Evolutionary conservation across 495 filamentous ascomycete species (phyloP), one percentile per base, ranked within the genome.

Genomic region (Aspergillus panamensis): DNA sequence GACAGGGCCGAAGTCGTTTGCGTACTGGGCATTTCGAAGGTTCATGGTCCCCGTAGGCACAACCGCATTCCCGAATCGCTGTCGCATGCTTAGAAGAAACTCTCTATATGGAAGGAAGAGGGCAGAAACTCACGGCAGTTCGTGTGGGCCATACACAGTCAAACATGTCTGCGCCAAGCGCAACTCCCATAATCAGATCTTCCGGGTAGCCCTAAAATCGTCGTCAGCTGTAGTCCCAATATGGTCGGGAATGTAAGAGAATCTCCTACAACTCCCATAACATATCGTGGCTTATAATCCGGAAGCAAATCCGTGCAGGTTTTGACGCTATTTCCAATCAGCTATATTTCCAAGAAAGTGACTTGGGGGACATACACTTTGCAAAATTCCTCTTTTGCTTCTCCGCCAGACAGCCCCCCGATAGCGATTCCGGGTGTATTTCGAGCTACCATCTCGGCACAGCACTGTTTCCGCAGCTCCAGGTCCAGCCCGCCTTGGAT

Each of bases 71-170:
- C 94, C 94, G 64, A 97, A 98, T 30, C 94, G 85, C 73, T 85
- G 52, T 55, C 25, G 35, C 56, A 31, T 31, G 48, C 58, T 56
- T 43, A 53, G 42, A 6, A 43, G 4, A 17, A 31, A 37, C 3
- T 16, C 44, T 2, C 7, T 43, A 12, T 55, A 14, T 21, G 45
- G 4, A 10, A 17, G 12, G 19, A 31, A 31, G 35, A 19, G 51
- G 47, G 1, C 3, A 30, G 29, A 16, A 16, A 51, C 74, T 64
- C 75, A 83, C 84, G 12, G 95, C 94, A 21, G 94, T 97, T 40
- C 94, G 81, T 21, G 94, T 98, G 8, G 93, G 95, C 95, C 95
- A 98, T 6, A 97, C 94, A 66, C 95, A 98, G 75, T 98, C 94
- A 70, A 98, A 98, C 95, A 98, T 97, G 68, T 98, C 94, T 20